Conservation (phyloP, 345 rosid genomes). For the Cochlearia excelsa region DNA sequence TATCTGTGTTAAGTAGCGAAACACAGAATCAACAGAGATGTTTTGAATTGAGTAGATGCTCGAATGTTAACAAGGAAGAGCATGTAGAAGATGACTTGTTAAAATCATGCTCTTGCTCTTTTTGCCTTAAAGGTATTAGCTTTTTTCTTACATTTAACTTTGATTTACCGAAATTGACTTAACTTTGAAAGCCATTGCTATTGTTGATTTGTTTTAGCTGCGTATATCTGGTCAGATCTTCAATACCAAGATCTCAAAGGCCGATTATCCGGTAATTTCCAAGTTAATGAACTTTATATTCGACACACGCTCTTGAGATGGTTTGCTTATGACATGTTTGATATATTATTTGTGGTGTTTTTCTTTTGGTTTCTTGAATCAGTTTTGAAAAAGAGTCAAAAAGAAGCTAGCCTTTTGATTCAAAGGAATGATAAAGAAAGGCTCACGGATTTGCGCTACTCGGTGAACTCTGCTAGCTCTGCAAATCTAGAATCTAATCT, state of each 20-base stretch:
- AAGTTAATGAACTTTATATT: too few relatives aligned
- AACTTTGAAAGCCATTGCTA: slow-evolving; percentile 24
- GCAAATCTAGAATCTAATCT: slow-evolving; percentile 56
- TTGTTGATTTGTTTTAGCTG: slow-evolving; percentile 51
- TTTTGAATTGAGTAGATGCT: slow-evolving; percentile 56
- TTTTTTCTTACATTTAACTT: neutral
- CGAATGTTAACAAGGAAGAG: slow-evolving; percentile 36
- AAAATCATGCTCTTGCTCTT: slow-evolving; percentile 69
- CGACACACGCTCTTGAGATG: neutral
- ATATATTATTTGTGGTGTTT: slow-evolving; percentile 22
- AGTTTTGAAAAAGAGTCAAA: slow-evolving; percentile 86
- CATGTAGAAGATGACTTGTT: slow-evolving; percentile 46
- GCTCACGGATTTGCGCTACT: slow-evolving; percentile 37
- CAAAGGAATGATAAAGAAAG: slow-evolving; percentile 49
- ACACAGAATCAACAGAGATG: slow-evolving; percentile 39
- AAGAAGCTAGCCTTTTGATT: slow-evolving; percentile 56
- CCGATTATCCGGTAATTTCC: slow-evolving; percentile 66
- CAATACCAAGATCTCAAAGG: slow-evolving; percentile 90
- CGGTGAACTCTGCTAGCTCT: slow-evolving; percentile 40
- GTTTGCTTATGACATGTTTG: too few relatives aligned
- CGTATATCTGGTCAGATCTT: slow-evolving; percentile 89
- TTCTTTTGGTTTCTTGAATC: neutral
- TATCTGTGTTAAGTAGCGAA: slow-evolving; percentile 30
- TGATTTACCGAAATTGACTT: neutral
- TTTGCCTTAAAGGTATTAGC: slow-evolving; percentile 81